Base-by-base conservation (phyloP, 306 rosid genomes). In the Cyclanthera cordifolia region DNA sequence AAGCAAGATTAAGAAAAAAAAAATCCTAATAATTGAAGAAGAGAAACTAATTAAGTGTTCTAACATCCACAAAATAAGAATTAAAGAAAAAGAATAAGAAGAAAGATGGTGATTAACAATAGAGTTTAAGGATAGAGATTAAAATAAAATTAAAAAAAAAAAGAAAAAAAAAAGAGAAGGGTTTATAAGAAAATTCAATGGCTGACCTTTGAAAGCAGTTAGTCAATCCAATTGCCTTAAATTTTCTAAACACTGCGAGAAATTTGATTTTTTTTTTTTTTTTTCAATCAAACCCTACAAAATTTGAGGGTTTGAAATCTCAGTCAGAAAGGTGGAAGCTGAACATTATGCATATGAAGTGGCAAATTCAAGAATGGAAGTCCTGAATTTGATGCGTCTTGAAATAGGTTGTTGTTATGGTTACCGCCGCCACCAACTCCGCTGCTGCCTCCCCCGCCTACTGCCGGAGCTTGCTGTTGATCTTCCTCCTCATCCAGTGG, bases 401-500 rank as follows among this genome's bases (percentile, higher is more conserved):
- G 67, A 71, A 53, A 71, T 43, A 55, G 46, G 54, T 55, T 54
- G 28, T 70, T 53, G 16, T 32, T 28, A 23, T 32, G 14, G 34
- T 28, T 16, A 24, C 32, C 51, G 20, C 59, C 59, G n/a, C n/a
- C n/a, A n/a, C n/a, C n/a, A n/a, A n/a, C n/a, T n/a, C n/a, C n/a
- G n/a, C n/a, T n/a, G n/a, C n/a, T n/a, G n/a, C n/a, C n/a, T n/a
- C n/a, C n/a, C n/a, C n/a, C 2, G 13, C 13, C 43, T 13, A 13
- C 9, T 3, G 43, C 30, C 6, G 14, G 47, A 41, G 10, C 34
- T 53, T 59, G 74, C 50, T 53, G 66, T 39, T 71, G 52, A 24
- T 71, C 74, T 23, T 71, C 74, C 55, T 71, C 74, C 15, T 70
- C 66, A 14, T 55, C 74, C 67, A 71, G 20, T 49, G 74, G 74